These are phyloP conservation scores for Rhizoctonia solani DNA, from an alignment of 1,284 basidiomycete genomes.

Conservation along the genomic window DNA sequence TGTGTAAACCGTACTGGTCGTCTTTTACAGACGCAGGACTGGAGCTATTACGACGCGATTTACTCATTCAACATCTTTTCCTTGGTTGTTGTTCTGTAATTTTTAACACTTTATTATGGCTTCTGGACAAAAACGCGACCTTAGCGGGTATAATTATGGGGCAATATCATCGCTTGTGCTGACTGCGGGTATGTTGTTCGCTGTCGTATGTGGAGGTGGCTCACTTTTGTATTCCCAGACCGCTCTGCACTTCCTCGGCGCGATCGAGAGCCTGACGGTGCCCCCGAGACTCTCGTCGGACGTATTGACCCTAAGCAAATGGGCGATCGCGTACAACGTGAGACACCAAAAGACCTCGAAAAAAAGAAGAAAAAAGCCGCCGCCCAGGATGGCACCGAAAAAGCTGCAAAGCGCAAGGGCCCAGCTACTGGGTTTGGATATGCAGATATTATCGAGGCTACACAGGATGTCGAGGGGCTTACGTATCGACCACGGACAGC, in stretches of 20 bases:
- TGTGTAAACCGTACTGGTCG: not conserved
- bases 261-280: constrained; percentile 94
- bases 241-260: constrained; percentile 73
- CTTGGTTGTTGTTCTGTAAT: not conserved
- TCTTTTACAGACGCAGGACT: not conserved
- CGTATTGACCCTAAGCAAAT: constrained; percentile 90
- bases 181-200: constrained; percentile 59
- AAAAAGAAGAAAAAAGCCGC: constrained; percentile 86
- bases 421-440: constrained; percentile 69
- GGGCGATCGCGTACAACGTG: constrained; percentile 87
- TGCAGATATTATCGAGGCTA: constrained; percentile 89
- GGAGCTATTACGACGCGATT: constrained; percentile 4
- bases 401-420: constrained; percentile 57
- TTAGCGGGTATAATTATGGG: constrained; percentile 88
- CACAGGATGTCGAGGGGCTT: constrained; percentile 90
- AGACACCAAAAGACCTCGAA: constrained; percentile 88
- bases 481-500: constrained; percentile 91
- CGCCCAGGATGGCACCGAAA: constrained; percentile 63
- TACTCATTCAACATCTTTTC: constrained; percentile 13
- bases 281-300: constrained; percentile 90
- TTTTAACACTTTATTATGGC: constrained; percentile 21
- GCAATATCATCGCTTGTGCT: constrained; percentile 86
- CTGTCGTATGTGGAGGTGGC: not conserved
- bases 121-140: constrained; percentile 61
- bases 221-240: constrained; percentile 47